A percentile compares a stretch with the other conserved stretches of the same genome.
Evolutionary conservation across 2,329 filamentous ascomycete species (phyloP).

Genomic region (Clonostachys solani): DNA sequence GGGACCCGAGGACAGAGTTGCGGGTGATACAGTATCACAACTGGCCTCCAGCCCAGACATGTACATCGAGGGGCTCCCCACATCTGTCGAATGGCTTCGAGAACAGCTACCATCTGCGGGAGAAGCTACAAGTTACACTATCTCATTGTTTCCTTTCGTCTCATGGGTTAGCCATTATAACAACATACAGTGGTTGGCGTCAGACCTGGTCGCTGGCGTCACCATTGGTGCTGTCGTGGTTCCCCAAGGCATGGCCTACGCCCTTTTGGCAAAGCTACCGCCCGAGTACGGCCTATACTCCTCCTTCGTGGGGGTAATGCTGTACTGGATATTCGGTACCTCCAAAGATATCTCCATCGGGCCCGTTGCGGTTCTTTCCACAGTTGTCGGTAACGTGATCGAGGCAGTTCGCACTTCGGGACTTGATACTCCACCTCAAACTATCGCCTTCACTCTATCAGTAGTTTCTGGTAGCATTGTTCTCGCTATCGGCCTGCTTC

Average conservation of each 20-base stretch:
- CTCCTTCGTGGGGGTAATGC: slow-evolving; percentile 89
- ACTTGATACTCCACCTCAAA: slow-evolving; percentile 55
- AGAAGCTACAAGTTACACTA: slow-evolving; percentile 56
- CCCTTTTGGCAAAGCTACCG: slow-evolving; percentile 73
- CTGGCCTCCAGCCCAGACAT: neutral
- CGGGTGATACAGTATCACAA: neutral
- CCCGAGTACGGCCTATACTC: slow-evolving; percentile 79
- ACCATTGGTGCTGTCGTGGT: slow-evolving; percentile 69
- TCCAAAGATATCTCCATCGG: slow-evolving; percentile 99
- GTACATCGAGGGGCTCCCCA: slow-evolving; percentile 62
- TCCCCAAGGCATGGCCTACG: slow-evolving; percentile 97
- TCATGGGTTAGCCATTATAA: slow-evolving; percentile 93
- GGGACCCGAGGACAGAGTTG: no score
- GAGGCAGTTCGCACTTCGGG: slow-evolving; percentile 51
- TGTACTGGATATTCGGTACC: slow-evolving; percentile 98
- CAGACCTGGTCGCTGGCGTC: slow-evolving; percentile 77
- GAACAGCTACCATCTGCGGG: slow-evolving; percentile 55
- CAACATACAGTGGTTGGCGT: slow-evolving; percentile 82
- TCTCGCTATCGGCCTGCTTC: slow-evolving; percentile 70
- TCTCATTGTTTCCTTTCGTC: slow-evolving; percentile 79
- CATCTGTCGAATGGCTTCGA: slow-evolving; percentile 65
- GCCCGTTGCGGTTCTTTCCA: slow-evolving; percentile 93
- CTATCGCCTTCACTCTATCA: slow-evolving; percentile 74
- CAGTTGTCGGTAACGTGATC: slow-evolving; percentile 80
- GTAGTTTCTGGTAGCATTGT: slow-evolving; percentile 77